A percentile compares a stretch with the other conserved stretches of the same genome.
Evolutionary conservation across 2,329 filamentous ascomycete species (phyloP).

Genomic region (Didymella arachidicola): DNA sequence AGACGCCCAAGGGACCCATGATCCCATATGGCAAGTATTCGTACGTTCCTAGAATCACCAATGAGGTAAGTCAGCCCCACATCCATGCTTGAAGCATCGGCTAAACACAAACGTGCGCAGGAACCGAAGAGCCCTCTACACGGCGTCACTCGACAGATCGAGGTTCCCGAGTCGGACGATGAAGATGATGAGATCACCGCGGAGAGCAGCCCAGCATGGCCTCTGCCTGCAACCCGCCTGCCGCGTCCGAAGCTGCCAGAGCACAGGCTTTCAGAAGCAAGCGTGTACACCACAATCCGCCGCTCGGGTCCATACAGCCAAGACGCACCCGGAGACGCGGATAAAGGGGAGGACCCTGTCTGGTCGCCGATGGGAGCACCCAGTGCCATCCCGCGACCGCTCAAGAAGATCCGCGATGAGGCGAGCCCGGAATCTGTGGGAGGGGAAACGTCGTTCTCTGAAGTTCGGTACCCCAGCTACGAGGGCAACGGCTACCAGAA

Average conservation of each 20-base stretch:
- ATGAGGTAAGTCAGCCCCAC: constrained; percentile 8
- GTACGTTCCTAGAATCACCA: constrained; percentile 9
- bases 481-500: constrained; percentile 34
- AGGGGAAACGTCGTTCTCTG: constrained; percentile 5
- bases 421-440: neutral
- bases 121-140: constrained; percentile 34
- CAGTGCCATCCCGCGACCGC: constrained; percentile 32
- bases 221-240: neutral
- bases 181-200: neutral
- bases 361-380: constrained; percentile 28
- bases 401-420: constrained; percentile 4
- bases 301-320: constrained; percentile 28
- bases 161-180: constrained; percentile 10
- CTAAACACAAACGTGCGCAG: neutral
- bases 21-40: constrained; percentile 8
- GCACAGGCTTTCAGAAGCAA: constrained; percentile 24
- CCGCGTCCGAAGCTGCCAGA: constrained; percentile 16
- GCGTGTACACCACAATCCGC: constrained; percentile 27
- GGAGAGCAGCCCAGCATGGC: neutral
- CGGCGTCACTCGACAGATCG: constrained; percentile 31
- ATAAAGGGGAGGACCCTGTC: constrained; percentile 6
- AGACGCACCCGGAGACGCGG: neutral
- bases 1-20: neutral
- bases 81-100: neutral
- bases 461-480: constrained; percentile 34